These are phyloP conservation scores for Adansonia digitata DNA, from an alignment of 345 rosid genomes.

Conservation along the genomic window DNA sequence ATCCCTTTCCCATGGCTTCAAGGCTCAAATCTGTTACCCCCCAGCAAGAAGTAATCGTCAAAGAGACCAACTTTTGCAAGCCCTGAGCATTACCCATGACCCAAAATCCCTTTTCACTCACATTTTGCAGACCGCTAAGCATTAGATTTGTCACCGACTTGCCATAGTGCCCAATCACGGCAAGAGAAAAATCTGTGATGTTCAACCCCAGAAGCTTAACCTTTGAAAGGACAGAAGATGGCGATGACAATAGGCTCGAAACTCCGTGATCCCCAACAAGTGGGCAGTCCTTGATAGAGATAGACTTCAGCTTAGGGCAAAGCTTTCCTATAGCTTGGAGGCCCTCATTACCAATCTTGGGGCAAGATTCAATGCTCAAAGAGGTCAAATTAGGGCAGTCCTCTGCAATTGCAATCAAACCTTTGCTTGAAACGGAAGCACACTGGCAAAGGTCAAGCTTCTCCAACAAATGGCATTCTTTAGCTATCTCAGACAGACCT, in stretches of 20 bases:
- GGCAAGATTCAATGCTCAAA: constrained; percentile 53
- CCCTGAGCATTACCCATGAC: constrained; percentile 79
- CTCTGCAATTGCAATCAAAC: constrained; percentile 57
- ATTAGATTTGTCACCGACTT: constrained; percentile 40
- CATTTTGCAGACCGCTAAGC: constrained; percentile 46
- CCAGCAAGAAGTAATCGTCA: constrained; percentile 52
- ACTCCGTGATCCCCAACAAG: constrained; percentile 76
- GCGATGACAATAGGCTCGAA: constrained; percentile 50
- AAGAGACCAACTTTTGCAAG: constrained; percentile 40
- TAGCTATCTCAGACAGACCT: constrained; percentile 49
- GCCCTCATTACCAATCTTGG: constrained; percentile 55
- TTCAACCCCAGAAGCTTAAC: constrained; percentile 65
- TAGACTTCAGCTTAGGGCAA: constrained; percentile 44
- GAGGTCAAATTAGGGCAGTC: constrained; percentile 52
- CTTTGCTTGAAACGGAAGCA: constrained; percentile 50
- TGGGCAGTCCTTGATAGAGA: constrained; percentile 63
- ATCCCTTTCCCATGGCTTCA: constrained; percentile 55
- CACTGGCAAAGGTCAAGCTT: constrained; percentile 69
- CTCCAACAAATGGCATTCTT: constrained; percentile 53
- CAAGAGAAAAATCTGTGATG: constrained; percentile 70
- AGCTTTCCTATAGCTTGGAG: constrained; percentile 55
- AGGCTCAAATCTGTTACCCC: constrained; percentile 69
- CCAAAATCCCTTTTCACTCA: constrained; percentile 75
- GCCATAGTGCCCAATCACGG: constrained; percentile 72
- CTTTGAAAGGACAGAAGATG: constrained; percentile 41